Conservation (phyloP, 805 yeast genomes). For the Lachancea thermotolerans region DNA sequence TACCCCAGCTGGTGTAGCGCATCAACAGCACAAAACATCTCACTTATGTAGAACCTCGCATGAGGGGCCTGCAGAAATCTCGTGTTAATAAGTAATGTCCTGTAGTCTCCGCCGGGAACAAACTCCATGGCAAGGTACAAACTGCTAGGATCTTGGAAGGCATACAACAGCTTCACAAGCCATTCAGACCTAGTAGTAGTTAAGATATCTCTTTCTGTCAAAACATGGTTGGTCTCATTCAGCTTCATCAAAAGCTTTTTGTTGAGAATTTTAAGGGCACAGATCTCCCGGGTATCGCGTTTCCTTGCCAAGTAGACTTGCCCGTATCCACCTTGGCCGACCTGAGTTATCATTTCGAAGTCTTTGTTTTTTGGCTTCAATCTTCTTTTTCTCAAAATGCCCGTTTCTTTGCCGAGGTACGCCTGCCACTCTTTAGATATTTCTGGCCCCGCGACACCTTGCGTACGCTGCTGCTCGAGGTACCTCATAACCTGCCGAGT, state of each 20-base stretch:
- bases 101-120: constrained; percentile 99
- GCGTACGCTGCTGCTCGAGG: constrained; percentile 33
- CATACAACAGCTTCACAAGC: constrained; percentile 89
- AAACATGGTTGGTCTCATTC: constrained; percentile 91
- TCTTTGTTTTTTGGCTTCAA: constrained; percentile 90
- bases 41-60: constrained; percentile 89
- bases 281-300: constrained; percentile 88
- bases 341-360: constrained; percentile 94
- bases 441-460: constrained; percentile 32
- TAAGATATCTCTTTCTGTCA: constrained; percentile 92
- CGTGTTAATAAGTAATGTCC: constrained; percentile 88
- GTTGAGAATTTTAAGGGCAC: constrained; percentile 89
- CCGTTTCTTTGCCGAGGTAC: constrained; percentile 79
- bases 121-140: constrained; percentile 97
- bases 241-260: constrained; percentile 78
- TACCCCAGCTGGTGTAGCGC: constrained; percentile 91
- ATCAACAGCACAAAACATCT: constrained; percentile 93
- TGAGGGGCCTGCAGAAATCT: constrained; percentile 91
- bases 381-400: constrained; percentile 78
- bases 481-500: constrained; percentile 60
- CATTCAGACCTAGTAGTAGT: constrained; percentile 95
- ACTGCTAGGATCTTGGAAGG: constrained; percentile 87
- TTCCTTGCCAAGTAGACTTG: constrained; percentile 95
- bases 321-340: constrained; percentile 99
- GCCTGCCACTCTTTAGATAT: constrained; percentile 62